Percentiles rank a stretch among this genome's conserved stretches.
These are phyloP conservation scores for Setaria viridis DNA, from an alignment of 202 grass and related monocot genomes.

Conservation along the genomic window DNA sequence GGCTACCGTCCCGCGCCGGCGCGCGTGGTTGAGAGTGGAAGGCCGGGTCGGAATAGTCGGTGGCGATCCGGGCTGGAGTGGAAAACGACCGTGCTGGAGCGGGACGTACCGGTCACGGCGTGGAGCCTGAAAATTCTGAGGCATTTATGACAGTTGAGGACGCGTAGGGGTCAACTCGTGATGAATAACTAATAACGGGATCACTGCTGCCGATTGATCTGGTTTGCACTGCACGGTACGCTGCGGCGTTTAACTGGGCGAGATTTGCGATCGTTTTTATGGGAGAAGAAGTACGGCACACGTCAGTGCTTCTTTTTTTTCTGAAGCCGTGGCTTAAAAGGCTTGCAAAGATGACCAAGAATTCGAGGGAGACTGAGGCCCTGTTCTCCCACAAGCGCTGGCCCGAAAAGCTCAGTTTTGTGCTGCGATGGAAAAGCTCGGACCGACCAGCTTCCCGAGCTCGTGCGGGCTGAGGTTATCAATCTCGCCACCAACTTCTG, in stretches of 20 bases:
- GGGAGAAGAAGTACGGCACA: neutral
- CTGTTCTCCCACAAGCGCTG: no score
- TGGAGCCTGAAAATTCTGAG: neutral
- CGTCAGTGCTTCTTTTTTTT: neutral
- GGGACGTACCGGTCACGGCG: slow-evolving; percentile 1
- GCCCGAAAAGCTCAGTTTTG: no score
- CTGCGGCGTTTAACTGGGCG: neutral
- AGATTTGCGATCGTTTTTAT: neutral
- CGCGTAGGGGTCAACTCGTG: neutral
- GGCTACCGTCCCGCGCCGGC: neutral
- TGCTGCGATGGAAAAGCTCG: no score
- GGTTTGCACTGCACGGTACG: slow-evolving; percentile 14
- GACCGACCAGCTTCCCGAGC: no score
- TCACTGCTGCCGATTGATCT: neutral
- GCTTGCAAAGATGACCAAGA: neutral
- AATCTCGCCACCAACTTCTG: no score
- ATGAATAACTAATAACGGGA: neutral
- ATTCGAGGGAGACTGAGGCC: neutral
- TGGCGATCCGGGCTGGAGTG: neutral
- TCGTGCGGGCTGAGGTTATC: no score
- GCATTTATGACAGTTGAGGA: no score
- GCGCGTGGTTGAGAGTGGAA: neutral
- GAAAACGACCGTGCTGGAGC: neutral
- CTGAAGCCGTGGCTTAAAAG: neutral
- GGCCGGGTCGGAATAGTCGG: slow-evolving; percentile 9